A percentile compares a stretch with the other conserved stretches of the same genome.
phyloP scores from a whole-genome alignment of 83 land plant genomes.

The Picea mariana region DNA sequence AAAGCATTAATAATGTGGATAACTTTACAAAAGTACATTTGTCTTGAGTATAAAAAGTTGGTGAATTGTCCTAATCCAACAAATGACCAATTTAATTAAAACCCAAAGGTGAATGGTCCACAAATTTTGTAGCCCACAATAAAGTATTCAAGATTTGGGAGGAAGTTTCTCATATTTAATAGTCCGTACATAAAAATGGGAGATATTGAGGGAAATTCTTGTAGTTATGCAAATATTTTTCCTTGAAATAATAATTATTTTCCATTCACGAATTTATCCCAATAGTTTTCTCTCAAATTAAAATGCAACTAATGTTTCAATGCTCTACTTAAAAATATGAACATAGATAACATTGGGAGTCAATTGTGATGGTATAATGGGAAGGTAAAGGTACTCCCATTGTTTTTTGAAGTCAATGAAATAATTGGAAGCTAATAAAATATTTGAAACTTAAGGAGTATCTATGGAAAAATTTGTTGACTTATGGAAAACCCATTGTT shows the following conservation, averaged over 20 bases:
- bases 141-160: no score
- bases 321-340: not conserved
- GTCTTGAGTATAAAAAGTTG: no score
- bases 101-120: no score
- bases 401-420: not conserved
- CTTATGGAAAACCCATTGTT: not conserved
- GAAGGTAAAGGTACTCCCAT: not conserved
- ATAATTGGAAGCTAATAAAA: not conserved
- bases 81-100: no score
- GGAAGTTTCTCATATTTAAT: no score
- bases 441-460: not conserved
- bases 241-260: no score
- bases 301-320: not conserved
- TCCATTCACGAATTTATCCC: no score
- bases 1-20: not conserved
- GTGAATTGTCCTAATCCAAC: no score
- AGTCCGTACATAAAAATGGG: no score
- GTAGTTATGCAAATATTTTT: no score
- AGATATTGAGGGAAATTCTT: not conserved
- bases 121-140: no score
- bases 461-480: not conserved
- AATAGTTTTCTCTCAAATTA: no score
- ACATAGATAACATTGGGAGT: not conserved
- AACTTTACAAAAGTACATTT: not conserved
- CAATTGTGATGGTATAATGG: not conserved